Base-by-base conservation (phyloP, 2,329 filamentous ascomycete species). In the Emericellopsis atlantica region DNA sequence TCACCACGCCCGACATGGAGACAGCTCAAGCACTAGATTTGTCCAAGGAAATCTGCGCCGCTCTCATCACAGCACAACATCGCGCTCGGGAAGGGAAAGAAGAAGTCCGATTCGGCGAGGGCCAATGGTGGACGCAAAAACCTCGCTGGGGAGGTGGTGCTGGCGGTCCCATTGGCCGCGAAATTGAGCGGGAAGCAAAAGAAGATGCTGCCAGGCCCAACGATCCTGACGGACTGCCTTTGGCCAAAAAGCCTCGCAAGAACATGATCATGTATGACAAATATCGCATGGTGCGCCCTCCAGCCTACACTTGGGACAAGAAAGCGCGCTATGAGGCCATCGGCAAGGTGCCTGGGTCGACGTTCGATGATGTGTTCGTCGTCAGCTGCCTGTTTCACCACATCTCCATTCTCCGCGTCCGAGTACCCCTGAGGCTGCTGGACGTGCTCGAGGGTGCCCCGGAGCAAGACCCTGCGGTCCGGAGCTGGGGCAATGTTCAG, bases 311-410 rank as follows among this genome's bases (percentile, higher is more conserved):
- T 18, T 81, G 77, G 77, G 77, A 81, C 50, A 65, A 62, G 43
- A 78, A 77, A 57, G 67, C 70, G 24, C 62, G 65, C 29, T 81
- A 80, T 51, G 56, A 64, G 45, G 65, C 74, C 18, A 73, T 81
- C 43, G 76, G 76, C 5, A 70, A 67, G 46, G 53, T 55, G 10
- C 49, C 49, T 1, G 69, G 67, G 2, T 61, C 55, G 2, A 62
- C 62, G 29, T 71, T 70, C 49, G 77, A 81, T 47, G 76, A 81
- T 48, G 60, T 81, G 2, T 81, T 78, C 46, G 62, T 81, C 33
- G 53, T 81, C 33, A 79, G 73, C 54, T 68, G 66, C 5, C 54
- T 81, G 24, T 79, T 79, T 52, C 77, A 81, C 49, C 77, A 81
- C 49, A 46, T 81, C 11, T 72, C 66, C 22, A 55, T 81, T 37